These are phyloP conservation scores for Schoenoplectus tabernaemontani DNA, from an alignment of 202 grass and related monocot species.

Conservation along the genomic window DNA sequence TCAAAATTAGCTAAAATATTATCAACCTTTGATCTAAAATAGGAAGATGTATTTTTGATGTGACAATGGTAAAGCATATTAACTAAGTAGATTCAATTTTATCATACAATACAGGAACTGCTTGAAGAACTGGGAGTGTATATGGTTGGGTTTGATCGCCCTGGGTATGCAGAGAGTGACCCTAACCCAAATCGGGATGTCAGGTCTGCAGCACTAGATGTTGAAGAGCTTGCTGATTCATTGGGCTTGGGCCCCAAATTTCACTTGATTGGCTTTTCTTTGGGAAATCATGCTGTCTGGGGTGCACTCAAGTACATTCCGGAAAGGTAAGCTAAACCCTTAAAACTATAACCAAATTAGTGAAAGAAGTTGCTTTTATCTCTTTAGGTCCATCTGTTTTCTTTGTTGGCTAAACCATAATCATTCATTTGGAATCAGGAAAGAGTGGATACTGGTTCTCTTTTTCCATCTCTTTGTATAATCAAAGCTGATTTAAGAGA, in stretches of 20 bases:
- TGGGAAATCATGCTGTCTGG: constrained; percentile 79
- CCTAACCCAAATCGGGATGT: constrained; percentile 54
- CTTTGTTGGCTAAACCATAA: background rate
- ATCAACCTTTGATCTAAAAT: too few species aligned
- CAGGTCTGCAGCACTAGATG: constrained; percentile 52
- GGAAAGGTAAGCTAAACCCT: constrained; percentile 24
- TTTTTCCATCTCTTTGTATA: background rate
- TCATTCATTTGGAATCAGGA: background rate
- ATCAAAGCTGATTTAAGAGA: background rate
- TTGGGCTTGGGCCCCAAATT: constrained; percentile 59
- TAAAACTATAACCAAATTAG: background rate
- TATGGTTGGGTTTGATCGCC: constrained; percentile 73
- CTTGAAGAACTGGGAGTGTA: constrained; percentile 58
- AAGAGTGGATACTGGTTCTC: background rate
- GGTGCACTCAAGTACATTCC: constrained; percentile 60
- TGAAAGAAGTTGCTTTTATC: background rate
- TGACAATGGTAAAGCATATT: background rate
- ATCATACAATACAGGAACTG: constrained; percentile 36
- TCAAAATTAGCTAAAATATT: background rate
- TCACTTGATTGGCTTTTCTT: constrained; percentile 51
- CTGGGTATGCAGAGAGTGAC: constrained; percentile 81
- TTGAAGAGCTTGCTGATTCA: constrained; percentile 62
- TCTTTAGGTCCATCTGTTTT: background rate
- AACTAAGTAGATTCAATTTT: background rate
- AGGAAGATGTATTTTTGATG: too few species aligned